A percentile compares a stretch with the other conserved stretches of the same genome.
Evolutionary conservation across 768 basidiomycete species (phyloP).

Genomic region (Epithele typhae): DNA sequence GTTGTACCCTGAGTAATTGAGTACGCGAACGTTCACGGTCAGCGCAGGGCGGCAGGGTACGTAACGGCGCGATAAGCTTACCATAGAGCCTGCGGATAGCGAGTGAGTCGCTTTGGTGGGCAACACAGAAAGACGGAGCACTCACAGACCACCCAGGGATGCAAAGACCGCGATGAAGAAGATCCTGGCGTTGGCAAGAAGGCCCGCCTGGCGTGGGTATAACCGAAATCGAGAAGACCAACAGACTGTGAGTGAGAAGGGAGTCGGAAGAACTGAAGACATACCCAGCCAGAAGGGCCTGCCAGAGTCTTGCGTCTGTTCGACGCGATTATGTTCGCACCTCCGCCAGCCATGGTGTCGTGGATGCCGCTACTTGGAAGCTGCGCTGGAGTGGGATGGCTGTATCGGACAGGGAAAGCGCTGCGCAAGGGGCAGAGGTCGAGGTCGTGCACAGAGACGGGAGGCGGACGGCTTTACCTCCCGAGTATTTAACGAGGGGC

Average conservation of each 20-base stretch:
- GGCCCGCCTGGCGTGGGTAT: constrained; percentile 42
- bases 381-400: no score
- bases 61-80: constrained; percentile 22
- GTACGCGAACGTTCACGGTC: neutral
- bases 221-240: constrained; percentile 1
- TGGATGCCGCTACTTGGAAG: neutral
- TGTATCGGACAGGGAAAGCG: no score
- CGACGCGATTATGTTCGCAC: constrained; percentile 33
- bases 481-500: no score
- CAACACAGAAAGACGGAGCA: constrained; percentile 11
- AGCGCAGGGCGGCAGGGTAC: neutral
- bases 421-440: no score
- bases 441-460: no score
- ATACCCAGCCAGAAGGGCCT: constrained; percentile 66
- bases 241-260: neutral
- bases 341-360: constrained; percentile 42
- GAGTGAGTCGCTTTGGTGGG: constrained; percentile 1
- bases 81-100: constrained; percentile 51
- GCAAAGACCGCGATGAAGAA: constrained; percentile 74
- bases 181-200: constrained; percentile 60
- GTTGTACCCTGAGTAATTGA: constrained; percentile 55
- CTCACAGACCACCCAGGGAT: constrained; percentile 72
- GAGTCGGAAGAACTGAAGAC: constrained; percentile 12
- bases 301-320: constrained; percentile 50
- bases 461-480: no score